Evolutionary conservation across 495 filamentous ascomycete species (phyloP), one percentile per base, ranked within the genome.

Genomic region (Chaetomium fimeti): DNA sequence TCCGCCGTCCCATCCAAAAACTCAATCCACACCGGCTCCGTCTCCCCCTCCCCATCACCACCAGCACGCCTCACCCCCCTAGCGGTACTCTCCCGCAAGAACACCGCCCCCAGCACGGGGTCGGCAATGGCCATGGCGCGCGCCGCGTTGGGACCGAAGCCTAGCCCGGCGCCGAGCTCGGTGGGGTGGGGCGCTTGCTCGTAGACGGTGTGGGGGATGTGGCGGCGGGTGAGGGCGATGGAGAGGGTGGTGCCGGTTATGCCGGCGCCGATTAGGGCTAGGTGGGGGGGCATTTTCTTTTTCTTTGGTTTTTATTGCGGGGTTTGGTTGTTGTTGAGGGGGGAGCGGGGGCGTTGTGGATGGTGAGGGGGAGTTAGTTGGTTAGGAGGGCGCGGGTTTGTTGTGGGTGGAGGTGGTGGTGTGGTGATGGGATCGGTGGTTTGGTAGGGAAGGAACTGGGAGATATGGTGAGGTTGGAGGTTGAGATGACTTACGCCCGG

Each of bases 91-190:
- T 40, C 68, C n/a, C 59, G 61, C 38, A 71, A 61, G 27, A 70
- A 73, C 0, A 43, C 28, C 3, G 49, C 57, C 1, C 22, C 49
- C 16, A 70, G 16, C 2, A n/a, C 18, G 22, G 42, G 52, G 36
- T 64, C 67, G 49, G 63, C 48, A 6, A 82, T 45, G 6, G 70
- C 67, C 81, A 89, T 85, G 0, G 86, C 85, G 2, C 78, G 73
- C 6, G 81, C 74, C 8, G 86, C 78, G 69, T 89, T 89, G 40
- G 85, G 81, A 0, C 82, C 82, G 43, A 89, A 82, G 13, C 78
- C 81, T 4, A 89, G 79, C 13, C 87, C 87, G 2, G 87, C 87
- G 29, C 88, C 88, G 5, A 89, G 81, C 64, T 85, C 83, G 1
- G 74, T 74, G 45, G 87, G 83, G 0, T 66, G 66, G 6, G 69